Percentiles rank a stretch among this genome's conserved stretches.
phyloP scores from a whole-genome alignment of 2,329 filamentous ascomycete genomes.

The Onygenales sp. region DNA sequence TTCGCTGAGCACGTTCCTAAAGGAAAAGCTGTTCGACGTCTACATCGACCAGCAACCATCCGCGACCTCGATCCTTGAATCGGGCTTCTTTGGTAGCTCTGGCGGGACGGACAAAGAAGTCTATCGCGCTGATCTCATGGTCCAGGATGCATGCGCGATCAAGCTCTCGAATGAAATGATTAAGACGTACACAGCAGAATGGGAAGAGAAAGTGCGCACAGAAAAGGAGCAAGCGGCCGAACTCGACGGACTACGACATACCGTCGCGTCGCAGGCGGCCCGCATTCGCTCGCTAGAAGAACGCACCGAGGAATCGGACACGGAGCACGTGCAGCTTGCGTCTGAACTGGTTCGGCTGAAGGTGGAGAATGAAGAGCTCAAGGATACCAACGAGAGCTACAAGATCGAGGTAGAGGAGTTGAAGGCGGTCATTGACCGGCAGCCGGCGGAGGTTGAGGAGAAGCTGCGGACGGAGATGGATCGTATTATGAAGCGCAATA shows the following conservation, averaged over 20 bases:
- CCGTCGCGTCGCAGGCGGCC: constrained; percentile 58
- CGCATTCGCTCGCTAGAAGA: constrained; percentile 81
- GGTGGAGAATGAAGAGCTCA: constrained; percentile 82
- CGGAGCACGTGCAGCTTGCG: constrained; percentile 81
- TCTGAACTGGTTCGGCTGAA: constrained; percentile 88
- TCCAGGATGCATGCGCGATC: constrained; percentile 83
- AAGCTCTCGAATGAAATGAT: constrained; percentile 77
- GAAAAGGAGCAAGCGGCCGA: constrained; percentile 79
- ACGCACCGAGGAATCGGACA: constrained; percentile 76
- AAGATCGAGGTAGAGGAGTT: constrained; percentile 78
- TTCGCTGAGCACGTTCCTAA: constrained; percentile 77
- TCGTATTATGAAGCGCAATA: constrained; percentile 81
- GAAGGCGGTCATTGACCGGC: constrained; percentile 75
- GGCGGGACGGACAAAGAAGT: constrained; percentile 87
- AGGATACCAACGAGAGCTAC: constrained; percentile 81
- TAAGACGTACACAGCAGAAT: constrained; percentile 71
- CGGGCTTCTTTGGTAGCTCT: constrained; percentile 92
- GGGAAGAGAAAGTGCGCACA: constrained; percentile 78
- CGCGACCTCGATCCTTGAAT: constrained; percentile 85
- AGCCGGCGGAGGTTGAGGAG: constrained; percentile 79
- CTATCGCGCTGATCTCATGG: constrained; percentile 86
- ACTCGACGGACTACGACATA: constrained; percentile 60
- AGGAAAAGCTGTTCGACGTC: constrained; percentile 89
- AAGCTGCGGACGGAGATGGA: constrained; percentile 79
- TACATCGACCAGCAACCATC: constrained; percentile 94